Evolutionary conservation across 805 yeast species (phyloP).

Genomic region (Maudiozyma turicensis): DNA sequence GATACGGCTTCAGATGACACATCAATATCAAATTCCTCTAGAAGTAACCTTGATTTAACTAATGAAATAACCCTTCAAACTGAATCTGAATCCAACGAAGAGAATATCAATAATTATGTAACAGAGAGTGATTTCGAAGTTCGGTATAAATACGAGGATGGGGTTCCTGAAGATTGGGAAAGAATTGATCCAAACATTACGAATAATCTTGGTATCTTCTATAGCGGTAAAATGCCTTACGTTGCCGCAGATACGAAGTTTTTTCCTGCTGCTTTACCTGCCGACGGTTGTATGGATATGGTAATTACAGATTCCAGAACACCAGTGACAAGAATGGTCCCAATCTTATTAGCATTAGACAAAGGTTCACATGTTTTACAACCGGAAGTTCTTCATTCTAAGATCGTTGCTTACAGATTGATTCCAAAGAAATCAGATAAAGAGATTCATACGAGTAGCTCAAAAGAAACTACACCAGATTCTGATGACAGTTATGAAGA

Average conservation of each 20-base stretch:
- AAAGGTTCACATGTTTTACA: slow-evolving; percentile 68
- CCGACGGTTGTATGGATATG: slow-evolving; percentile 82
- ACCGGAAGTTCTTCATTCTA: slow-evolving; percentile 62
- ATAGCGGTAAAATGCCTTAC: slow-evolving; percentile 90
- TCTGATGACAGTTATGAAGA: slow-evolving; percentile 8
- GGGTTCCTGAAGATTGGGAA: slow-evolving; percentile 64
- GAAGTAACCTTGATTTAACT: background rate
- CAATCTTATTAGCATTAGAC: slow-evolving; percentile 53
- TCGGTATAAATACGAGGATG: slow-evolving; percentile 33
- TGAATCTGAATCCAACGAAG: background rate
- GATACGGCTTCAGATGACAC: slow-evolving; percentile 1
- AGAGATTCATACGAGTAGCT: background rate
- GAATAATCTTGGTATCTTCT: slow-evolving; percentile 56
- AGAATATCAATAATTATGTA: slow-evolving; percentile 9
- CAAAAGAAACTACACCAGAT: background rate
- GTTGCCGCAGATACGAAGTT: slow-evolving; percentile 74
- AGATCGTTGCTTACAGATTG: slow-evolving; percentile 66
- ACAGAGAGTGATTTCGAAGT: slow-evolving; percentile 36
- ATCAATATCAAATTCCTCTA: background rate
- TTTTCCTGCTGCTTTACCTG: slow-evolving; percentile 88
- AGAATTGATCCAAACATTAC: slow-evolving; percentile 39
- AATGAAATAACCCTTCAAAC: slow-evolving; percentile 1
- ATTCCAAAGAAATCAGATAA: slow-evolving; percentile 40
- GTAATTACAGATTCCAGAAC: slow-evolving; percentile 60
- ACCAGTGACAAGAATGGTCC: slow-evolving; percentile 45